A percentile compares a stretch with the other conserved stretches of the same genome.
Conservation (phyloP, 1,284 basidiomycete genomes). For the Ustilago tritici region DNA sequence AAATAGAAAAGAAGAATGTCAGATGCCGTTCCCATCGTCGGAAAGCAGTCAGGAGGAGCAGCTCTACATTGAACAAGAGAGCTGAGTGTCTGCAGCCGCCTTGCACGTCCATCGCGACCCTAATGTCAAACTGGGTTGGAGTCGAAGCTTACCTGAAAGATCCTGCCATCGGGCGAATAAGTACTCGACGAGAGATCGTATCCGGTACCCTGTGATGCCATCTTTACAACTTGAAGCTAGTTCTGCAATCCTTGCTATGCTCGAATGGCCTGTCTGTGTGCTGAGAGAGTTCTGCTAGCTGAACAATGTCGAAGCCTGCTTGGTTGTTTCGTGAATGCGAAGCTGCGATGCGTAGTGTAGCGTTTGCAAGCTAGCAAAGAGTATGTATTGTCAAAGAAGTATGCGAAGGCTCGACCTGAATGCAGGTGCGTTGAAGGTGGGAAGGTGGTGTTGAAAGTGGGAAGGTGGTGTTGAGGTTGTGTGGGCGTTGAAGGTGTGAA, state of each 20-base stretch:
- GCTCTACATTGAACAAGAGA: background rate
- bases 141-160: constrained; percentile 78
- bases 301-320: background rate
- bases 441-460: background rate
- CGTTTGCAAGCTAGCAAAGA: background rate
- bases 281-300: background rate
- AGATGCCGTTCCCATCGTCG: background rate
- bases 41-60: background rate
- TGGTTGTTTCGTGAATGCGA: background rate
- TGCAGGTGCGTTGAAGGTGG: background rate
- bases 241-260: background rate
- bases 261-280: background rate
- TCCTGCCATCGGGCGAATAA: constrained; percentile 97
- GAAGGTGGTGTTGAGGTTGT: background rate
- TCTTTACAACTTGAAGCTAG: constrained; percentile 66
- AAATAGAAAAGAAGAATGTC: background rate
- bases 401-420: background rate
- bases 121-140: background rate
- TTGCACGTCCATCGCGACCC: background rate
- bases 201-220: constrained; percentile 98
- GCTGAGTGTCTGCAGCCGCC: background rate
- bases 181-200: constrained; percentile 98
- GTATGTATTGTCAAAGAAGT: background rate
- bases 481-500: background rate
- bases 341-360: background rate